Percentiles rank a stretch among this genome's conserved stretches.
These are phyloP conservation scores for Russula foetens DNA, from an alignment of 768 basidiomycete species.

Conservation along the genomic window DNA sequence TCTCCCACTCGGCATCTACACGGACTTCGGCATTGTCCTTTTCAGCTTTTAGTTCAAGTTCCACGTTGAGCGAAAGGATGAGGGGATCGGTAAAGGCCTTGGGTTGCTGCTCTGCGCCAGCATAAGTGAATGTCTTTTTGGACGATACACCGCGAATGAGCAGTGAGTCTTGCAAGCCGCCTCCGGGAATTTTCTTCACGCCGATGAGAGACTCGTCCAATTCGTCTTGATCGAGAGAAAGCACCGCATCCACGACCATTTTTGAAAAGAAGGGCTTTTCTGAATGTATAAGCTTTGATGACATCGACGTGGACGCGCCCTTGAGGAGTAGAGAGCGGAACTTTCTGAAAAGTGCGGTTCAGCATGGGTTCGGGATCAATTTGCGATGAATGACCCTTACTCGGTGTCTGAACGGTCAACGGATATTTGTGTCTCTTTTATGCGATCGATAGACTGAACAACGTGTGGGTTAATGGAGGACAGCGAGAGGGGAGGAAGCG, in stretches of 20 bases:
- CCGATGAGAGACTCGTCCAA: slow-evolving; percentile 95
- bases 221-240: slow-evolving; percentile 85
- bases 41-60: slow-evolving; percentile 97
- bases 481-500: slow-evolving; percentile 12
- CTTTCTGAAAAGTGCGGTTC: slow-evolving; percentile 40
- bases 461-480: background rate
- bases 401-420: slow-evolving; percentile 86
- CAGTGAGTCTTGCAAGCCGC: slow-evolving; percentile 93
- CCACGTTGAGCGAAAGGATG: slow-evolving; percentile 92
- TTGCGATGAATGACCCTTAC: slow-evolving; percentile 40
- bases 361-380: background rate
- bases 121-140: slow-evolving; percentile 99
- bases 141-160: slow-evolving; percentile 89
- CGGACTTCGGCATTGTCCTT: slow-evolving; percentile 99
- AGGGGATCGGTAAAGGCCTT: slow-evolving; percentile 86
- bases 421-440: slow-evolving; percentile 82
- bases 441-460: slow-evolving; percentile 69
- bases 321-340: slow-evolving; percentile 93
- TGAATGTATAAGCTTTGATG: slow-evolving; percentile 96
- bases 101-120: slow-evolving; percentile 98
- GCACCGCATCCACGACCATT: slow-evolving; percentile 98
- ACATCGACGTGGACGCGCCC: slow-evolving; percentile 99
- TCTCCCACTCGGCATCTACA: slow-evolving; percentile 99
- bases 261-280: slow-evolving; percentile 98
- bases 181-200: slow-evolving; percentile 95